Percentiles rank a stretch among this genome's conserved stretches.
Evolutionary conservation across 1,139 yeast species (phyloP).

Genomic region (Pichia sp.): DNA sequence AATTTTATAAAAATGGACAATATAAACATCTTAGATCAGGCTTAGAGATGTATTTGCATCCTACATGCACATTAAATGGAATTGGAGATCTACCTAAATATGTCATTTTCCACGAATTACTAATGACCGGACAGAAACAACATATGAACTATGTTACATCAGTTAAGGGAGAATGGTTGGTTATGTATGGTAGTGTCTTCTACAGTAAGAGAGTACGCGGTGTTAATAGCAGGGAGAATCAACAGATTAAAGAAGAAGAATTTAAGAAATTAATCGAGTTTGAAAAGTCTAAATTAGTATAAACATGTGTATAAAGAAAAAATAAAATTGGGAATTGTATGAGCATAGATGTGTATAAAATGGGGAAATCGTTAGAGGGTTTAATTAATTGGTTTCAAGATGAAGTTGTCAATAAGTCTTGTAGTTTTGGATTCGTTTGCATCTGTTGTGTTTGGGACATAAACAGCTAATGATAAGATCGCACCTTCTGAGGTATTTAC

Average conservation of each 20-base stretch:
- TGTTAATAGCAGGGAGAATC: slow-evolving; percentile 30
- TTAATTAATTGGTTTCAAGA: slow-evolving; percentile 29
- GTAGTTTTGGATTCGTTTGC: slow-evolving; percentile 35
- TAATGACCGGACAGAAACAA: slow-evolving; percentile 58
- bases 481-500: slow-evolving; percentile 53
- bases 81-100: slow-evolving; percentile 72
- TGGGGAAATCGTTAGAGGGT: neutral
- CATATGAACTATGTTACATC: slow-evolving; percentile 70
- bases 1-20: slow-evolving; percentile 59
- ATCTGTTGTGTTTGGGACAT: slow-evolving; percentile 49
- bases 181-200: slow-evolving; percentile 71
- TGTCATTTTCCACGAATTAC: slow-evolving; percentile 67
- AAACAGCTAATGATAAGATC: slow-evolving; percentile 72
- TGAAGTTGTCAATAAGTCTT: slow-evolving; percentile 60
- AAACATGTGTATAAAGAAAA: neutral
- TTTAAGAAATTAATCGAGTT: slow-evolving; percentile 23
- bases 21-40: slow-evolving; percentile 73
- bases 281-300: slow-evolving; percentile 2
- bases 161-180: slow-evolving; percentile 67
- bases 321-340: too few relatives aligned
- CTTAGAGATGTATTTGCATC: slow-evolving; percentile 76
- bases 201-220: slow-evolving; percentile 48
- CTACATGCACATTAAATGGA: slow-evolving; percentile 82
- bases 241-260: slow-evolving; percentile 25
- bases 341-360: too few relatives aligned